Evolutionary conservation across 2,329 filamentous ascomycete genomes (phyloP).

Genomic region (Beauveria bassiana): DNA sequence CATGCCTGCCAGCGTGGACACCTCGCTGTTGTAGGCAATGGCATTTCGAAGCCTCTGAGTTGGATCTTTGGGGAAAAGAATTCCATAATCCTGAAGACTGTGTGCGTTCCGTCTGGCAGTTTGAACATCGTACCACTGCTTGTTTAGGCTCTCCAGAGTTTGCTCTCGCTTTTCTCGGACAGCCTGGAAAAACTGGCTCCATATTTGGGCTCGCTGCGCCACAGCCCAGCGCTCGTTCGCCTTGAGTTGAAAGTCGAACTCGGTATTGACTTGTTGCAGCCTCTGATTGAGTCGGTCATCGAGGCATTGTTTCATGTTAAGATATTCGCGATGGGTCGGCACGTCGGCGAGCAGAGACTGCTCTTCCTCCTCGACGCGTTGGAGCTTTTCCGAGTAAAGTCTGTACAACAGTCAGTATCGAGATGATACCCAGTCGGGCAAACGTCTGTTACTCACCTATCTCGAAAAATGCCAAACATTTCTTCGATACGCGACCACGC

Average conservation of each 20-base stretch:
- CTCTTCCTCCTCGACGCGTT: constrained; percentile 67
- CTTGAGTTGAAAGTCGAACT: constrained; percentile 66
- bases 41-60: constrained; percentile 77
- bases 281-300: constrained; percentile 77
- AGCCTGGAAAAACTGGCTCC: constrained; percentile 84
- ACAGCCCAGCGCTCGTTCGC: constrained; percentile 68
- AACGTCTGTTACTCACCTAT: constrained; percentile 48
- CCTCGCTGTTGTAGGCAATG: constrained; percentile 88
- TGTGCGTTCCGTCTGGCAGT: constrained; percentile 77
- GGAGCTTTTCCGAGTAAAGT: constrained; percentile 80
- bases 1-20: constrained; percentile 81
- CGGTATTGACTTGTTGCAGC: constrained; percentile 64
- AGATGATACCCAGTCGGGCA: neutral
- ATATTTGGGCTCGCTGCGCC: constrained; percentile 75
- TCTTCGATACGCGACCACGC: constrained; percentile 75
- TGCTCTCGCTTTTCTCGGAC: constrained; percentile 76
- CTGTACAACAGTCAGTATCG: constrained; percentile 37
- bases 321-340: constrained; percentile 82
- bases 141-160: constrained; percentile 71
- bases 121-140: constrained; percentile 89
- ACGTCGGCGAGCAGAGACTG: constrained; percentile 50
- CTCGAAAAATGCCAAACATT: constrained; percentile 80
- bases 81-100: constrained; percentile 71
- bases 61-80: constrained; percentile 70
- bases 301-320: constrained; percentile 83